Evolutionary conservation across 1,284 basidiomycete genomes (phyloP).

Genomic region (Phaffia rhodozyma): DNA sequence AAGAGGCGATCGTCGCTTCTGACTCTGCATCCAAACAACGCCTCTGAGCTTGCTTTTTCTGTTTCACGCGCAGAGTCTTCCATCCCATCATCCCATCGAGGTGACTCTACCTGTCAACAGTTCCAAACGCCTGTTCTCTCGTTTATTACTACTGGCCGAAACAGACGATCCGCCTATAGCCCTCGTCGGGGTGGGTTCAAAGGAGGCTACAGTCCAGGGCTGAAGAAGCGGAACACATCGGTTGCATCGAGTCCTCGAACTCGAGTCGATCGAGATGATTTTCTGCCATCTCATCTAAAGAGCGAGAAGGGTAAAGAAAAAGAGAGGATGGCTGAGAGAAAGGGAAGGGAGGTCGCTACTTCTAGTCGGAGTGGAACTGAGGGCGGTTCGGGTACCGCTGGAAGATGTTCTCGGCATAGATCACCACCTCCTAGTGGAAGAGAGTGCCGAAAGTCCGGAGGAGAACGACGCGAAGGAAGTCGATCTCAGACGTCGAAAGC

Average conservation of each 20-base stretch:
- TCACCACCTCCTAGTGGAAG: neutral
- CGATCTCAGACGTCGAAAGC: neutral
- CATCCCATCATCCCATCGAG: neutral
- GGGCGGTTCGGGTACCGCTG: neutral
- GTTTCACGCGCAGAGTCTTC: neutral
- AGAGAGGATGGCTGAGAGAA: conserved; percentile 1
- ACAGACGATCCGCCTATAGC: too few species aligned
- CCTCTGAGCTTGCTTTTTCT: neutral
- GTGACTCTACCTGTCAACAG: neutral
- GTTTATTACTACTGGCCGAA: neutral
- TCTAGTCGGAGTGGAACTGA: neutral
- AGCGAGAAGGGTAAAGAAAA: conserved; percentile 14
- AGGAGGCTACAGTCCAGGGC: neutral
- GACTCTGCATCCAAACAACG: neutral
- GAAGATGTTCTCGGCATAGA: neutral
- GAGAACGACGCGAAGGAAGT: neutral
- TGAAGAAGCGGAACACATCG: neutral
- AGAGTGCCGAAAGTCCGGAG: neutral
- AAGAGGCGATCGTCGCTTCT: neutral
- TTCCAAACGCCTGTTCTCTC: neutral
- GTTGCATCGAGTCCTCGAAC: neutral
- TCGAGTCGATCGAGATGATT: conserved; percentile 8
- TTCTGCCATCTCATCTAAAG: conserved; percentile 13
- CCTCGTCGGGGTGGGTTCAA: neutral
- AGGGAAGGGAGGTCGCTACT: neutral